These are phyloP conservation scores for Chlamydomonas schloesseri DNA, from an alignment of 139 green algal species.

Conservation along the genomic window DNA sequence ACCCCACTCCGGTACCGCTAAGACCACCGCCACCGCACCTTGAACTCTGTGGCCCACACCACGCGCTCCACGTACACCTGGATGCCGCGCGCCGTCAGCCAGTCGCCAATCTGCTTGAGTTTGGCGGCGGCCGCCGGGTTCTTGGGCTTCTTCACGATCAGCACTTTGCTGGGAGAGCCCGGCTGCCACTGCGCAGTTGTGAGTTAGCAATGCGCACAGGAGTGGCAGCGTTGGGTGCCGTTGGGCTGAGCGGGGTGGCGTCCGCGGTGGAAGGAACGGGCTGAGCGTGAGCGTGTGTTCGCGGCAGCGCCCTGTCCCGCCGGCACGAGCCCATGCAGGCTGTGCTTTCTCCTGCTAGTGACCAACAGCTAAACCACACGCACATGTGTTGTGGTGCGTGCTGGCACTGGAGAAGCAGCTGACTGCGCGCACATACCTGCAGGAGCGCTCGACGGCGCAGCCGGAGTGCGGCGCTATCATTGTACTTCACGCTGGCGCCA, in stretches of 20 bases:
- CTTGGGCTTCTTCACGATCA: conserved; percentile 88
- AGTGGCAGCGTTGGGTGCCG: no score
- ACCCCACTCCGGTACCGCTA: no score
- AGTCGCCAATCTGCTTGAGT: conserved; percentile 78
- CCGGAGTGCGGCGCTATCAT: conserved; percentile 46
- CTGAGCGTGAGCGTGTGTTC: no score
- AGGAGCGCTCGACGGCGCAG: conserved; percentile 54
- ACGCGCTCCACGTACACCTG: conserved; percentile 80
- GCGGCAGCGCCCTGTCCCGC: conserved; percentile 9
- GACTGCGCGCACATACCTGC: background rate
- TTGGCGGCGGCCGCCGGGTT: conserved; percentile 61
- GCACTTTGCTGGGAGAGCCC: conserved; percentile 44
- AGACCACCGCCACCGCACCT: no score
- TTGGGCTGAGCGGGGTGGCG: background rate
- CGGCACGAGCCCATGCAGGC: no score
- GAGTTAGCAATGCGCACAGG: background rate
- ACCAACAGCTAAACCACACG: no score
- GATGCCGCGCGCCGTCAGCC: conserved; percentile 66
- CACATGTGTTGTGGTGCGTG: no score
- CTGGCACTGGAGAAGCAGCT: no score
- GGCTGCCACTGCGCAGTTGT: conserved; percentile 24
- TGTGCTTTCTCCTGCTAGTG: no score
- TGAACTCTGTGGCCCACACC: conserved; percentile 71
- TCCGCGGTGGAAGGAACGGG: background rate
- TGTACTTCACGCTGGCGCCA: conserved; percentile 36